Percentiles rank a stretch among this genome's conserved stretches.
Evolutionary conservation across 768 basidiomycete species (phyloP).

Genomic region (Boletus huronensis): DNA sequence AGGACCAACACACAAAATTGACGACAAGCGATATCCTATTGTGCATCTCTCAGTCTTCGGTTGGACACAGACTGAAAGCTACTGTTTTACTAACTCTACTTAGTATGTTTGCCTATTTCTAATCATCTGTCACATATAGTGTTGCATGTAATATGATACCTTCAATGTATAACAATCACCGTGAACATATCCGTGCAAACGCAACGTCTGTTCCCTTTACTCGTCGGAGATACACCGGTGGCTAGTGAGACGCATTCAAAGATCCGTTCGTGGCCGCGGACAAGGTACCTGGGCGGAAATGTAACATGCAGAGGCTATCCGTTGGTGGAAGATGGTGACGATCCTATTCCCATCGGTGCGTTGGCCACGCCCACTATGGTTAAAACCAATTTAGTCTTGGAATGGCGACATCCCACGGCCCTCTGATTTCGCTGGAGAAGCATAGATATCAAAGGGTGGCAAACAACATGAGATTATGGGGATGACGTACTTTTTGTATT

Average conservation of each 20-base stretch:
- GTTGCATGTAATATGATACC: constrained; percentile 40
- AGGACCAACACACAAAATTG: constrained; percentile 13
- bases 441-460: constrained; percentile 10
- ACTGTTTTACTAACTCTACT: constrained; percentile 32
- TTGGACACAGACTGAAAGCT: constrained; percentile 27
- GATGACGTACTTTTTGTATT: constrained; percentile 74
- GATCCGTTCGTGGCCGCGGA: constrained; percentile 24
- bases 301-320: constrained; percentile 10
- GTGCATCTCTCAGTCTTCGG: constrained; percentile 23
- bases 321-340: constrained; percentile 25
- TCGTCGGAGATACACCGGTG: constrained; percentile 12
- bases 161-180: constrained; percentile 23
- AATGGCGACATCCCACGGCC: constrained; percentile 87
- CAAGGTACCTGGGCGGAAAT: constrained; percentile 26
- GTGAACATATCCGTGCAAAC: constrained; percentile 6
- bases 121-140: constrained; percentile 34
- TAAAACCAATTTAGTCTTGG: constrained; percentile 56
- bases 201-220: constrained; percentile 1
- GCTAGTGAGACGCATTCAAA: background rate
- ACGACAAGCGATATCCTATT: constrained; percentile 29
- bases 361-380: constrained; percentile 23
- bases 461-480: constrained; percentile 8
- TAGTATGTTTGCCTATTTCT: constrained; percentile 31
- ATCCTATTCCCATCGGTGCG: constrained; percentile 27
- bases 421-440: constrained; percentile 72